These are phyloP conservation scores for Phytomonas sp. DNA, from an alignment of 208 protist species.

Conservation along the genomic window DNA sequence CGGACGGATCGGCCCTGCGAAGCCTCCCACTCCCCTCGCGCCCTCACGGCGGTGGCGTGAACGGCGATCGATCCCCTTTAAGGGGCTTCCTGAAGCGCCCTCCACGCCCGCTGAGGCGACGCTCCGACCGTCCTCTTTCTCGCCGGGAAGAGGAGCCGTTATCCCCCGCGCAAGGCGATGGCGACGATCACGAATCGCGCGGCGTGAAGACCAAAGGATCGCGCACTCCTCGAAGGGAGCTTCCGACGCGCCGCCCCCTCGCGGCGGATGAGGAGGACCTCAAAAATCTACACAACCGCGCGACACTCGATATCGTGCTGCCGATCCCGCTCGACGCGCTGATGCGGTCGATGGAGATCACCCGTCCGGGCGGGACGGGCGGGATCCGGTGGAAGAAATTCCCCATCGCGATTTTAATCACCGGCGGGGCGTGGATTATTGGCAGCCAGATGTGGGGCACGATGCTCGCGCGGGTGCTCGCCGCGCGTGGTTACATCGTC, in stretches of 20 bases:
- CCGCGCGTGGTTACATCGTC: slow-evolving; percentile 72
- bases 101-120: slow-evolving; percentile 4
- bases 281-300: slow-evolving; percentile 58
- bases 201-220: neutral
- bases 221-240: neutral
- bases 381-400: slow-evolving; percentile 56
- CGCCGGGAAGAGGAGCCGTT: no score
- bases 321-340: slow-evolving; percentile 41
- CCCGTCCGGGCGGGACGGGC: slow-evolving; percentile 18
- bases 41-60: neutral
- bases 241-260: neutral
- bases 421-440: slow-evolving; percentile 82
- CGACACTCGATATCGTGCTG: slow-evolving; percentile 55
- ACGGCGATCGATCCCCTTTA: neutral
- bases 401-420: slow-evolving; percentile 67
- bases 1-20: slow-evolving; percentile 23
- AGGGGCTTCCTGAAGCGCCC: neutral
- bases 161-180: neutral
- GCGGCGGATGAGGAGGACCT: slow-evolving; percentile 46
- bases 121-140: neutral
- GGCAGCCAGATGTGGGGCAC: slow-evolving; percentile 73
- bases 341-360: slow-evolving; percentile 44
- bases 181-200: neutral
- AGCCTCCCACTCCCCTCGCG: slow-evolving; percentile 14
- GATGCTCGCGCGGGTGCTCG: slow-evolving; percentile 68